These are phyloP conservation scores for Pythium monospermum DNA, from an alignment of 352 stramenopile species.

Conservation along the genomic window DNA sequence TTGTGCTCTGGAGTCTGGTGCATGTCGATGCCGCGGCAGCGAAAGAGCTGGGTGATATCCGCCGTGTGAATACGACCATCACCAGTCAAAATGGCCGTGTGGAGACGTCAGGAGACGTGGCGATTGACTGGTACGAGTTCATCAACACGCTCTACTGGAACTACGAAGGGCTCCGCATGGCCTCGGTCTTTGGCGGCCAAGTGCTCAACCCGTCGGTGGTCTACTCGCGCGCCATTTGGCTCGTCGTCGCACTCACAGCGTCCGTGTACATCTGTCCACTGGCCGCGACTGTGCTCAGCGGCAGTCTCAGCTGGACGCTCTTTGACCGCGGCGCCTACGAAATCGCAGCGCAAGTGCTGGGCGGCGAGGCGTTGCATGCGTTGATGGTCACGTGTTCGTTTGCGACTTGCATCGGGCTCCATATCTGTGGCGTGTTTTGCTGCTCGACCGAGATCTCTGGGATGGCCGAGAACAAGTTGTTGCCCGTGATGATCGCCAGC, in stretches of 20 bases:
- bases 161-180: slow-evolving; percentile 85
- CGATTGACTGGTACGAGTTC: slow-evolving; percentile 54
- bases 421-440: slow-evolving; percentile 80
- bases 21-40: neutral
- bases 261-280: slow-evolving; percentile 77
- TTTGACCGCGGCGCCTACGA: slow-evolving; percentile 16
- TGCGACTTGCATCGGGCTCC: slow-evolving; percentile 81
- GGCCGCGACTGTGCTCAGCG: slow-evolving; percentile 47
- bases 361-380: slow-evolving; percentile 3
- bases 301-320: slow-evolving; percentile 6
- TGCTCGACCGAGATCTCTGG: slow-evolving; percentile 76
- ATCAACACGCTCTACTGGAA: slow-evolving; percentile 94
- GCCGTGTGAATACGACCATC: slow-evolving; percentile 3
- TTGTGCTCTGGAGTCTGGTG: slow-evolving; percentile 17
- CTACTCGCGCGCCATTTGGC: slow-evolving; percentile 71
- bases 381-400: slow-evolving; percentile 74
- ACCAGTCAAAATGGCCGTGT: neutral
- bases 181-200: slow-evolving; percentile 81
- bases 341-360: neutral
- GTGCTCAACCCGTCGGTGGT: slow-evolving; percentile 62
- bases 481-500: slow-evolving; percentile 70
- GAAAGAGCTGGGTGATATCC: slow-evolving; percentile 1
- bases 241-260: slow-evolving; percentile 55
- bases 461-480: slow-evolving; percentile 69
- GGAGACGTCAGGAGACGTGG: slow-evolving; percentile 3